phyloP scores from a whole-genome alignment of 345 rosid species.

The Excoecaria agallocha region DNA sequence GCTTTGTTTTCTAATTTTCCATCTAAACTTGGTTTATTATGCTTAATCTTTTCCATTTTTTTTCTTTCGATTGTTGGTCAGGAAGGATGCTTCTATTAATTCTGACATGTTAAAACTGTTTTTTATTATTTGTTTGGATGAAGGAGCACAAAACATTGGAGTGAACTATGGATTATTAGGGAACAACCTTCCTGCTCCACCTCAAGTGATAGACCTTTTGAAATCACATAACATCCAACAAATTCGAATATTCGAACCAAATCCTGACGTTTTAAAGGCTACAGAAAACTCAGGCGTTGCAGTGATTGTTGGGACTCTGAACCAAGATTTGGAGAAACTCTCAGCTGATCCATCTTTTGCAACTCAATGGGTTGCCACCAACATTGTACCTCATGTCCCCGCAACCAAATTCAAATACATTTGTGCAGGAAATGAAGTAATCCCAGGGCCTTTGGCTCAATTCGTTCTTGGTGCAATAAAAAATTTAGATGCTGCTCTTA shows the following conservation, averaged over 20 bases:
- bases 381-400: not conserved
- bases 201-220: not conserved
- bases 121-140: too few species aligned
- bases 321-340: slow-evolving; percentile 5
- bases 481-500: not conserved
- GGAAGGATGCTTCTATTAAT: too few species aligned
- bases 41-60: too few species aligned
- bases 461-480: not conserved
- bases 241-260: slow-evolving; percentile 1
- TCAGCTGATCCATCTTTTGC: not conserved
- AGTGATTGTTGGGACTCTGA: not conserved
- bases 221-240: not conserved
- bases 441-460: slow-evolving; percentile 1
- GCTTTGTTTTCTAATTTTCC: not conserved
- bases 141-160: slow-evolving; percentile 2
- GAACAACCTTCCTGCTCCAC: not conserved
- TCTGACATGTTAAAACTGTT: too few species aligned
- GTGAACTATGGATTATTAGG: slow-evolving; percentile 6
- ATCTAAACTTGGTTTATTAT: not conserved
- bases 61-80: too few species aligned
- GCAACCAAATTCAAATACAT: not conserved
- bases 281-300: not conserved
- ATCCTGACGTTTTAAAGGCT: not conserved
- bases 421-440: slow-evolving; percentile 7
- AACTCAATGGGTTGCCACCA: slow-evolving; percentile 3